Evolutionary conservation across 305 asterid genomes (phyloP).

Genomic region (Fraxinus sp.): DNA sequence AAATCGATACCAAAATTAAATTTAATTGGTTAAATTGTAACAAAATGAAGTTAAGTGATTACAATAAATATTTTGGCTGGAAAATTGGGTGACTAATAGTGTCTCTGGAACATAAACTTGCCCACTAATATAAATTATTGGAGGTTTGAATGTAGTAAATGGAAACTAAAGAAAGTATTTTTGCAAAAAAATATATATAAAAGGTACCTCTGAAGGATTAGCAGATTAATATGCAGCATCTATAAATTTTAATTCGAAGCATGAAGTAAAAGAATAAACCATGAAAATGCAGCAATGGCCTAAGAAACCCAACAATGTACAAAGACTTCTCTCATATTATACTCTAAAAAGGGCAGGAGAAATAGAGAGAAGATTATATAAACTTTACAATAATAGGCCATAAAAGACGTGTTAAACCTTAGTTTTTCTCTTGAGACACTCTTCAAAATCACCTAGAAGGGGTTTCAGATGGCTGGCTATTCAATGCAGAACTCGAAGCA

Average conservation of each 20-base stretch:
- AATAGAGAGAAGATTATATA: not conserved
- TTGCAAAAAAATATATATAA: not conserved
- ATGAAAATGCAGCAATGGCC: slow-evolving; percentile 27
- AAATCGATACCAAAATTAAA: not conserved
- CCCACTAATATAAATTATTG: not conserved
- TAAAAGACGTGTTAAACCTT: not conserved
- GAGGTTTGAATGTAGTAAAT: not conserved
- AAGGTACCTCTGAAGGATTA: not conserved
- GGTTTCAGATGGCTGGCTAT: slow-evolving; percentile 86
- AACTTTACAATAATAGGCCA: slow-evolving; percentile 31
- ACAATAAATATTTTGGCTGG: not conserved
- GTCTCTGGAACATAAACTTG: not conserved
- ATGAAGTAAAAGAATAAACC: slow-evolving; percentile 20
- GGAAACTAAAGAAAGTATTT: not conserved
- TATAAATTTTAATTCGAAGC: slow-evolving; percentile 15
- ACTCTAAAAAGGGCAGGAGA: slow-evolving; percentile 6
- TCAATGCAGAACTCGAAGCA: slow-evolving; percentile 81
- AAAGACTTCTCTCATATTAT: slow-evolving; percentile 18
- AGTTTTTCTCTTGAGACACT: not conserved
- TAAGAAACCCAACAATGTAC: slow-evolving; percentile 28
- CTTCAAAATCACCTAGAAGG: slow-evolving; percentile 66
- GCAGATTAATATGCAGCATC: not conserved
- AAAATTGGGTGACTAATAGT: not conserved
- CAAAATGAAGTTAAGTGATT: not conserved
- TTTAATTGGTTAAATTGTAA: not conserved